phyloP scores from a whole-genome alignment of 352 stramenopile genomes.

The Ophiocytium majus region DNA sequence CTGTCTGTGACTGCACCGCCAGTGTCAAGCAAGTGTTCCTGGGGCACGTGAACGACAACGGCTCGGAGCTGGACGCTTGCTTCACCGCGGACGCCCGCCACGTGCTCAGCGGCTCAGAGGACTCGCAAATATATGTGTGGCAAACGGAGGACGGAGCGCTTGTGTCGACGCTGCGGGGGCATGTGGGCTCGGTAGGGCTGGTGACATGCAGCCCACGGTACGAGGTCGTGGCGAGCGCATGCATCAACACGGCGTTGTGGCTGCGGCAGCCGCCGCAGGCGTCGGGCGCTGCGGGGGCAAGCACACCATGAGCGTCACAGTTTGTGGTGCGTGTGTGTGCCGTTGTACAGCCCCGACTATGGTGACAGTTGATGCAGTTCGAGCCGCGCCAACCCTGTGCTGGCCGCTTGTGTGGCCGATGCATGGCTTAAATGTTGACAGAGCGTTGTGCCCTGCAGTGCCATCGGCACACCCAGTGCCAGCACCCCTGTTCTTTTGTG shows the following conservation, averaged over 20 bases:
- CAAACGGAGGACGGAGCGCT: slow-evolving; percentile 43
- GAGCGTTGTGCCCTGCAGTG: too few species aligned
- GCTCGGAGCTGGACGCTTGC: slow-evolving; percentile 49
- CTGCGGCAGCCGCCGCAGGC: slow-evolving; percentile 3
- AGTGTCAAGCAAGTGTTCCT: slow-evolving; percentile 42
- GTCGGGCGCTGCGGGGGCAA: background rate
- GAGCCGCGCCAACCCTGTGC: too few species aligned
- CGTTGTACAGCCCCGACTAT: too few species aligned
- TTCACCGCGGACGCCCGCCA: slow-evolving; percentile 54
- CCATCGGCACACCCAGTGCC: too few species aligned
- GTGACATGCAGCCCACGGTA: slow-evolving; percentile 57
- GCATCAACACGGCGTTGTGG: slow-evolving; percentile 58
- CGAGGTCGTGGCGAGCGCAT: slow-evolving; percentile 56
- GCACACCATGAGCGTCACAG: too few species aligned
- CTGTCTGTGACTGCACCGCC: too few species aligned
- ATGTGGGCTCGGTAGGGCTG: slow-evolving; percentile 43
- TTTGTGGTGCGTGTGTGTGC: too few species aligned
- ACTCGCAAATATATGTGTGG: slow-evolving; percentile 55
- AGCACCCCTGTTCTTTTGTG: too few species aligned
- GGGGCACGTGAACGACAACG: slow-evolving; percentile 54
- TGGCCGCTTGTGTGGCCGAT: too few species aligned
- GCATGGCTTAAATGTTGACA: too few species aligned
- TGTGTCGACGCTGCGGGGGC: slow-evolving; percentile 43
- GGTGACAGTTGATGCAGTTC: too few species aligned
- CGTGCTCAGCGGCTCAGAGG: slow-evolving; percentile 56